A percentile compares a stretch with the other conserved stretches of the same genome.
Conservation (phyloP, 2,329 filamentous ascomycete species). For the Cladophialophora chaetospira region DNA sequence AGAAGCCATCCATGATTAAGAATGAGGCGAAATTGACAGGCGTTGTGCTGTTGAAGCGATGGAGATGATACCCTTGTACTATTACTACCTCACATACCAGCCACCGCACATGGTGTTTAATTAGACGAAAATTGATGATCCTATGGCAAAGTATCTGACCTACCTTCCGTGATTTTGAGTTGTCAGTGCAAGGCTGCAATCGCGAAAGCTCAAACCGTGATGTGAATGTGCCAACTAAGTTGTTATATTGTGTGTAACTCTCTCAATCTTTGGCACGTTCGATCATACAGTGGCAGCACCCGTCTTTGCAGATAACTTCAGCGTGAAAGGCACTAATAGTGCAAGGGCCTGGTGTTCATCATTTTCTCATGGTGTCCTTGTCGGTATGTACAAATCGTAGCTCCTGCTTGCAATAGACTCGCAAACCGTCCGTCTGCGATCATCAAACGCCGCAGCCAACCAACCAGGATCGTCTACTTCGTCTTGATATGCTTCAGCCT, state of each 20-base stretch:
- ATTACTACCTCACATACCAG: neutral
- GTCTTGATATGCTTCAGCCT: slow-evolving; percentile 77
- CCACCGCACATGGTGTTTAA: neutral
- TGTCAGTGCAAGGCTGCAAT: neutral
- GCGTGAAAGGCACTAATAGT: too few relatives aligned
- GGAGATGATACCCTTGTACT: slow-evolving; percentile 24
- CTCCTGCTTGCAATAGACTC: neutral
- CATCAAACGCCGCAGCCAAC: neutral
- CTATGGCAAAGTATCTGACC: neutral
- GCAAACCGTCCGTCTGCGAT: neutral
- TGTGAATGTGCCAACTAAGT: too few relatives aligned
- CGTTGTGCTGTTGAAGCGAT: neutral
- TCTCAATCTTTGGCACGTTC: too few relatives aligned
- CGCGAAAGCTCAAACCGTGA: too few relatives aligned
- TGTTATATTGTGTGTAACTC: too few relatives aligned
- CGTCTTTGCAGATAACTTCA: too few relatives aligned
- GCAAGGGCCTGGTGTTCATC: too few relatives aligned
- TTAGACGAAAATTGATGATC: slow-evolving; percentile 6
- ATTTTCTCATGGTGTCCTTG: neutral
- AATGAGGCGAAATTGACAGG: neutral
- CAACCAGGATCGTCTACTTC: slow-evolving; percentile 57
- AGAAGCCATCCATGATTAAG: neutral
- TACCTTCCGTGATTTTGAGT: neutral
- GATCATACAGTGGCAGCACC: too few relatives aligned
- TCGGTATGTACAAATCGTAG: slow-evolving; percentile 3